Base-by-base conservation (phyloP, 441 rosid genomes). In the Pelargonium fulgidum region DNA sequence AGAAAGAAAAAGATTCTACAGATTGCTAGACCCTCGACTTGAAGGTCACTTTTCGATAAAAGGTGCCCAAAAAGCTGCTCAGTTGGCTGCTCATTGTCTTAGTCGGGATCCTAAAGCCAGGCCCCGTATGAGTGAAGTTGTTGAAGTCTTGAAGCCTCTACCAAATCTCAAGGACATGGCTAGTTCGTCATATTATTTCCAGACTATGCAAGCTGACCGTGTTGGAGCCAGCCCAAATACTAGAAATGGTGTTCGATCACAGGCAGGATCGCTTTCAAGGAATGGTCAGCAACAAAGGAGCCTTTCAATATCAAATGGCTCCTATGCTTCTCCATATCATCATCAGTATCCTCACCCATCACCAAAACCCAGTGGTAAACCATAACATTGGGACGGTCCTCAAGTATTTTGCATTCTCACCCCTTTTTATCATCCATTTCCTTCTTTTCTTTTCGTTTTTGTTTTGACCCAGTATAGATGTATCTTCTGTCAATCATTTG, bases 151-250 rank as follows among this genome's bases (percentile, higher is more conserved):
- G 42, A 86, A 84, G 69, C 87, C 87, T 11, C 73, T 87, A 29
- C 89, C 81, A 44, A 84, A 72, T 70, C 87, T 87, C 63, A 87
- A 85, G 77, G 92, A 85, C 75, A 85, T 85, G 85, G 92, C 92
- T 41, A 87, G 89, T 77, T 87, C 92, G 41, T 87, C 92, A 7
- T 81, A 81, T 68, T 87, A 76, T 80, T 85, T 80, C 79, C 92
- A 85, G 70, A 81, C 87, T 3, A 77, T 76, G 87, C 88, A 85
- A 78, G 79, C 82, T 22, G 85, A 83, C 22, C 81, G 83, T 4
- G 13, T 70, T 63, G 78, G 82, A 68, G 69, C 80, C 68, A 80
- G 72, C 68, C 13, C 47, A 17, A 75, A 67, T 63, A 62, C 74
- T 42, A 80, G 74, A 66, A 76, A 70, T 2, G 66, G 80, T 47